phyloP scores from a whole-genome alignment of 148 eudicot genomes.

The Vaccinium myrtillus region DNA sequence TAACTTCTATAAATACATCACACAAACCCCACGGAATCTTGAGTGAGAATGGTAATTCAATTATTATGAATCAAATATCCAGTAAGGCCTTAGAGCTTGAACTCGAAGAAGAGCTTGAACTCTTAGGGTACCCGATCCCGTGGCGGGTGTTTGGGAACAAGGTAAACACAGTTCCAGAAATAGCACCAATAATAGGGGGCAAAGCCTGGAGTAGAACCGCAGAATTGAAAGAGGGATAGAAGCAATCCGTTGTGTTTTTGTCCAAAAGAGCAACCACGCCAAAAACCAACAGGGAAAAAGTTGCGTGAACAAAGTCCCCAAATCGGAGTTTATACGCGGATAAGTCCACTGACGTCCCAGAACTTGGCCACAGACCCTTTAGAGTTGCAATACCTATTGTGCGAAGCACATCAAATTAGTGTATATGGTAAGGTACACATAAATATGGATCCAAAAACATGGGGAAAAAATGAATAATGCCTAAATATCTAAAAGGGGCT shows the following conservation, averaged over 20 bases:
- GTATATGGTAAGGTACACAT: too few species aligned
- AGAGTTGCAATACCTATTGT: constrained; percentile 13
- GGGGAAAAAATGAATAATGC: too few species aligned
- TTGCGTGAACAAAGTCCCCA: constrained; percentile 72
- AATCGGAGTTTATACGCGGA: constrained; percentile 42
- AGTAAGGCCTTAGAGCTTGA: neutral
- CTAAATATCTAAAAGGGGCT: too few species aligned
- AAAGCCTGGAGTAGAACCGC: constrained; percentile 54
- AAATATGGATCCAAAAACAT: too few species aligned
- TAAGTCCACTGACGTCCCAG: constrained; percentile 28
- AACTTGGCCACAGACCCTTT: constrained; percentile 42
- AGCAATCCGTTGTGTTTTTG: constrained; percentile 55
- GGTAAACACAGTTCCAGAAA: constrained; percentile 50
- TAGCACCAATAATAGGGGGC: constrained; percentile 66
- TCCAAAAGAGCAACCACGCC: constrained; percentile 57
- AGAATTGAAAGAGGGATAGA: constrained; percentile 51
- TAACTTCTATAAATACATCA: too few species aligned
- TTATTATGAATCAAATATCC: too few species aligned
- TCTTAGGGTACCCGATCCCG: constrained; percentile 65
- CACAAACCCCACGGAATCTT: too few species aligned
- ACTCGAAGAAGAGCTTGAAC: neutral
- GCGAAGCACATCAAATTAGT: neutral
- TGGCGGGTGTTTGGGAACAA: constrained; percentile 72
- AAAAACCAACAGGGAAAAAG: constrained; percentile 53
- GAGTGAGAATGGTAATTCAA: too few species aligned